Base-by-base conservation (phyloP, 352 stramenopile species). In the Pythium rhizo-oryzae region DNA sequence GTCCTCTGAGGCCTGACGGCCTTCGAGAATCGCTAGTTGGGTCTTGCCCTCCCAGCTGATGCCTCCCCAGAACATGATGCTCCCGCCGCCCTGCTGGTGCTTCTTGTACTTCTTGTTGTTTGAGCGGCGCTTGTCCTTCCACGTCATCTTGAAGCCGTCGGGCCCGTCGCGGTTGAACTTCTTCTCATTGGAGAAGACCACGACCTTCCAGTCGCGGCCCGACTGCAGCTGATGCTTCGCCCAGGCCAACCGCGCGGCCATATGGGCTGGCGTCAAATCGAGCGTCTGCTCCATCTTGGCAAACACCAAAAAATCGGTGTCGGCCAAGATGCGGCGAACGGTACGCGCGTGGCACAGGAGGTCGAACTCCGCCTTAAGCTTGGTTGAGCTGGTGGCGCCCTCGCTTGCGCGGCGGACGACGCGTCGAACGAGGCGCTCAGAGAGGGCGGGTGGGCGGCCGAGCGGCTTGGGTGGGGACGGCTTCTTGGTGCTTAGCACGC, bases 171-270 rank as follows among this genome's bases (percentile, higher is more conserved):
- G 50, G 46, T 78, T 82, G 37, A 67, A 82, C 35, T 77, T 80
- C 59, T 81, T 81, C 30, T 82, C 71, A 18, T 87, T 71, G 0
- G 74, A 80, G 46, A 81, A 83, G 58, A 83, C 72, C 18, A 75
- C 66, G 44, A 39, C 13, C 18, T 70, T 28, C 73, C 76, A 83
- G 21, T 62, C n/a, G 1, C 62, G 39, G 28, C 28, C 28, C 28
- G 28, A 2, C 28, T 49, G 24, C 0, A 78, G 16, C 54, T 71
- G 70, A 0, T 25, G 49, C 9, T 46, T 16, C 0, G 59, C 56
- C 61, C 66, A 74, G 1, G 6, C 46, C 24, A 58, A 23, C 6
- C 66, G 44, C 7, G 15, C n/a, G 1, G 8, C 15, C 13, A 19
- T 12, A 18, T 44, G 52, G 8, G 0, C 16, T 47, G 54, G 25